A percentile compares a stretch with the other conserved stretches of the same genome.
Conservation (phyloP, 257 asterid genomes). For the Agastache rugosa region DNA sequence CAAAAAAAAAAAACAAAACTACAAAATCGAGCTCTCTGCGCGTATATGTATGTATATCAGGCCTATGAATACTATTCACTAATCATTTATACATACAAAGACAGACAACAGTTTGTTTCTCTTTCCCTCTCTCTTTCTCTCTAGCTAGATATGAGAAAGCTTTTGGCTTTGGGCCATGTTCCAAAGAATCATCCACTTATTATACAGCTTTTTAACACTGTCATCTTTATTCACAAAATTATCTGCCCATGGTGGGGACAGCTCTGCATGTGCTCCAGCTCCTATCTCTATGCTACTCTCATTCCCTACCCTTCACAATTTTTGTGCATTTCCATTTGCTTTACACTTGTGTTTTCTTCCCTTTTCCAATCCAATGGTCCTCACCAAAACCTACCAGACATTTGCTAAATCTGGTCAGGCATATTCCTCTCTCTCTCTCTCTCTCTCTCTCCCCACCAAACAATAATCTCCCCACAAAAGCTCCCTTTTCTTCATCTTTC, state of each 20-base stretch:
- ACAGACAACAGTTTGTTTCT: neutral
- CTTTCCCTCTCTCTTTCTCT: neutral
- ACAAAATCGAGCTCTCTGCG: no score
- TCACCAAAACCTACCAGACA: constrained; percentile 22
- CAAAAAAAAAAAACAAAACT: no score
- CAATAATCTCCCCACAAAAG: neutral
- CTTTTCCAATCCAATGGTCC: constrained; percentile 35
- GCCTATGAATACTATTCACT: no score
- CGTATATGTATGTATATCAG: no score
- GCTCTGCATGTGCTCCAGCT: constrained; percentile 49
- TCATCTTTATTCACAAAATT: constrained; percentile 41
- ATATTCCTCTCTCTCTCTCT: constrained; percentile 13
- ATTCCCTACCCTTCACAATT: constrained; percentile 29
- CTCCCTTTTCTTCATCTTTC: constrained; percentile 25
- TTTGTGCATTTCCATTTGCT: neutral
- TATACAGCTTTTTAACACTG: constrained; percentile 55
- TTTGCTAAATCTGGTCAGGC: constrained; percentile 22
- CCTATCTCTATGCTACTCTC: constrained; percentile 34
- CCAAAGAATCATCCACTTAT: constrained; percentile 52
- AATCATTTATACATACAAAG: neutral
- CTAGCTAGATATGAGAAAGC: neutral
- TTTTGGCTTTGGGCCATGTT: constrained; percentile 53
- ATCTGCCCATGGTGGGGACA: constrained; percentile 44
- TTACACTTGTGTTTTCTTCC: constrained; percentile 19
- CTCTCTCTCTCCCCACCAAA: no score